phyloP scores from a whole-genome alignment of 306 rosid species.

The Inga oerstediana region DNA sequence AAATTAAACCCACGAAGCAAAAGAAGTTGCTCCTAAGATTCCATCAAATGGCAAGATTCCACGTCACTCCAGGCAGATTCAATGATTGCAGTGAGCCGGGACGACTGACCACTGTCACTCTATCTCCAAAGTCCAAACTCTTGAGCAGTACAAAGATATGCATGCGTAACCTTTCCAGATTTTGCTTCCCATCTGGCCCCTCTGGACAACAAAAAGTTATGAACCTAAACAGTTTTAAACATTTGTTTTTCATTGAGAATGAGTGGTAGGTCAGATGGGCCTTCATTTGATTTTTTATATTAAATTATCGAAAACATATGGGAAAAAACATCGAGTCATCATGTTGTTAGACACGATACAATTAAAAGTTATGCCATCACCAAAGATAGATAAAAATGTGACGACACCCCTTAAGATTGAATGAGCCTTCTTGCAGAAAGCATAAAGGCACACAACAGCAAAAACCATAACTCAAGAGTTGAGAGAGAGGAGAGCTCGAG shows the following conservation, averaged over 20 bases:
- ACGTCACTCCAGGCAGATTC: neutral
- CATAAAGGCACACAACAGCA: no score
- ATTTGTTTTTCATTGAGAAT: neutral
- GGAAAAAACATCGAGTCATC: no score
- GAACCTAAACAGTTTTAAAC: no score
- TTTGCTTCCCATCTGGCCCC: slow-evolving; percentile 10
- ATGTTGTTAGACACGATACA: no score
- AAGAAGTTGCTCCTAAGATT: neutral
- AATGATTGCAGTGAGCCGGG: neutral
- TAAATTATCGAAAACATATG: no score
- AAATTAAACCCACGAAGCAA: neutral
- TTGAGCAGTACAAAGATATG: neutral
- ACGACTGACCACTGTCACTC: neutral
- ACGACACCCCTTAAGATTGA: no score
- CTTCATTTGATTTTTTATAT: neutral
- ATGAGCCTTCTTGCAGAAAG: no score
- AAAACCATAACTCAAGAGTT: no score
- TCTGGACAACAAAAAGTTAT: neutral
- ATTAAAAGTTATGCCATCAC: no score
- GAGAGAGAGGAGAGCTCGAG: no score
- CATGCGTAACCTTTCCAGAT: slow-evolving; percentile 22
- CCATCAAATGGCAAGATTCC: neutral
- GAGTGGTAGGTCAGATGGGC: neutral
- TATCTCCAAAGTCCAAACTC: no score
- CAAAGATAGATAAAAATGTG: no score